Conservation (phyloP, 2,329 filamentous ascomycete species). For the Colletotrichum graminicola region DNA sequence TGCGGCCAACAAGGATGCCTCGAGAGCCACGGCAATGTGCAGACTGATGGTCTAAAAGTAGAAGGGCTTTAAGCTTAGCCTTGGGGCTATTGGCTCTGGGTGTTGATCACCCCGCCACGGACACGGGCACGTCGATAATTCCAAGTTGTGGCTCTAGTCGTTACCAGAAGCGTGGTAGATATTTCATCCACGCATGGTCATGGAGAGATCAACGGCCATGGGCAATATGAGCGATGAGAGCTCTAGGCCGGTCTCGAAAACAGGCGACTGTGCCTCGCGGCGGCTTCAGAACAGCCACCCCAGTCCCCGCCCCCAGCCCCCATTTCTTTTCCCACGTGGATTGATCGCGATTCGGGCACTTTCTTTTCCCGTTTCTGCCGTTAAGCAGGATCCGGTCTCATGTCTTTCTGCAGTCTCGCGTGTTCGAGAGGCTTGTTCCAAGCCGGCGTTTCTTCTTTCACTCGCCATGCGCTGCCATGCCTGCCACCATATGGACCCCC, state of each 20-base stretch:
- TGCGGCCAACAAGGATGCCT: neutral
- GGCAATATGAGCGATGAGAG: neutral
- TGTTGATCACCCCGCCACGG: slow-evolving; percentile 2
- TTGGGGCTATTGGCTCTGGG: slow-evolving; percentile 1
- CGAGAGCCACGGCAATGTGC: neutral
- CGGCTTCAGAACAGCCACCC: slow-evolving; percentile 5
- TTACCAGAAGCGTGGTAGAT: neutral
- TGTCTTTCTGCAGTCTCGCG: slow-evolving; percentile 33
- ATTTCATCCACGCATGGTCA: neutral
- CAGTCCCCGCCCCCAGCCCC: slow-evolving; percentile 1
- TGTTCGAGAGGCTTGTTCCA: slow-evolving; percentile 29
- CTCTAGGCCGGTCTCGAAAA: neutral
- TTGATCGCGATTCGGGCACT: slow-evolving; percentile 17
- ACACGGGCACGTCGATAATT: too few species aligned
- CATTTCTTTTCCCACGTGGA: slow-evolving; percentile 29
- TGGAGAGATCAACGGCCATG: neutral
- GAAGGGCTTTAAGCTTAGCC: neutral
- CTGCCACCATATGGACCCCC: neutral
- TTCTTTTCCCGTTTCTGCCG: slow-evolving; percentile 24
- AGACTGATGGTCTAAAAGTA: slow-evolving; percentile 5
- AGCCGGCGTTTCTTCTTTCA: slow-evolving; percentile 19
- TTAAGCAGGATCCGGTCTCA: slow-evolving; percentile 17
- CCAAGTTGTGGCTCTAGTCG: too few species aligned
- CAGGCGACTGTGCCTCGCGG: slow-evolving; percentile 4
- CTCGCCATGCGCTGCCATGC: neutral